phyloP scores from a whole-genome alignment of 192 early-diverging fungal species.

The Gryganskiella cystojenkinii region DNA sequence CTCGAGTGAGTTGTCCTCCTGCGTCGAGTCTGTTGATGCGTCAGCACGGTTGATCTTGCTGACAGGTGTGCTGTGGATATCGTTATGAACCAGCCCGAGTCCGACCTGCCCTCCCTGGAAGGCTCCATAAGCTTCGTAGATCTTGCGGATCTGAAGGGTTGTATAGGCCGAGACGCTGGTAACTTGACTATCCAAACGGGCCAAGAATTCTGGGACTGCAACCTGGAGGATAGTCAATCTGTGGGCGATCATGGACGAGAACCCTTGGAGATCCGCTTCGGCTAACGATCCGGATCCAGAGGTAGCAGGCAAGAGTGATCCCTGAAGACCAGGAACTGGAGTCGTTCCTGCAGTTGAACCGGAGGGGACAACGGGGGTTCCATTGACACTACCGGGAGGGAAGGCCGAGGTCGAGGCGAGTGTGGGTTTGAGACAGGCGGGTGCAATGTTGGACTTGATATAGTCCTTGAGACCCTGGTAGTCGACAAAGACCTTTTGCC shows the following conservation, averaged over 20 bases:
- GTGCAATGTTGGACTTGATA: constrained; percentile 71
- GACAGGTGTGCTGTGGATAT: too few species aligned
- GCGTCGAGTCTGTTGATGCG: constrained; percentile 21
- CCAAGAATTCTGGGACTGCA: constrained; percentile 75
- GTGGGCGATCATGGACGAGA: constrained; percentile 67
- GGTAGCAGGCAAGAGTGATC: constrained; percentile 53
- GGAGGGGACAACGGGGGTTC: constrained; percentile 3
- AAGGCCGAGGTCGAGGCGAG: constrained; percentile 47
- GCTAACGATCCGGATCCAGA: constrained; percentile 23
- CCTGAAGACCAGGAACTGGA: constrained; percentile 66
- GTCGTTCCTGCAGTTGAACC: constrained; percentile 15
- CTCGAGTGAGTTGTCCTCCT: constrained; percentile 36
- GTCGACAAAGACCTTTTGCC: constrained; percentile 76
- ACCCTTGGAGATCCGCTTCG: constrained; percentile 53
- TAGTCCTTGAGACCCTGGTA: constrained; percentile 75
- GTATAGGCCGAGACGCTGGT: constrained; percentile 67
- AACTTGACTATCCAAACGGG: constrained; percentile 73
- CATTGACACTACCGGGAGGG: constrained; percentile 18
- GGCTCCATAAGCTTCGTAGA: constrained; percentile 42
- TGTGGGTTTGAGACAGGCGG: constrained; percentile 62
- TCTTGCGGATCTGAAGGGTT: constrained; percentile 29
- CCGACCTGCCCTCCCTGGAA: constrained; percentile 29
- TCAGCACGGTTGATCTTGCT: neutral
- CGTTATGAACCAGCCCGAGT: constrained; percentile 26
- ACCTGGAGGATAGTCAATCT: constrained; percentile 66